Percentiles rank a stretch among this genome's conserved stretches.
Conservation (phyloP, 1,284 basidiomycete species). For the Mycosarcoma mackinlayi region DNA sequence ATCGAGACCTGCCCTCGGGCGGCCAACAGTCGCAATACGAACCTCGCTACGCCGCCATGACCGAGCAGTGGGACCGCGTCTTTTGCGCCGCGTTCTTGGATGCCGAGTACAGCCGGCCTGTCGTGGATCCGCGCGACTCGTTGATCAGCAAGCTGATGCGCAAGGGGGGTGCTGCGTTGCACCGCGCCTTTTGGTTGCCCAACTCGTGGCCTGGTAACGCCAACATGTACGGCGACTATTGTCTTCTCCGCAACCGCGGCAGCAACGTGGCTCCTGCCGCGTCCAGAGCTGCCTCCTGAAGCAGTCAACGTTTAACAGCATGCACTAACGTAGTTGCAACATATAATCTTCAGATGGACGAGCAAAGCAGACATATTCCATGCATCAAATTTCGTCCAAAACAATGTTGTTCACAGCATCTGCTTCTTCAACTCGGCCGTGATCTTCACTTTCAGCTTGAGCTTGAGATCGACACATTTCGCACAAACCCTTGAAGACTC, state of each 20-base stretch:
- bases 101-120: constrained; percentile 43
- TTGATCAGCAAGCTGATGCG: neutral
- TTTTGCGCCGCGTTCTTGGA: constrained; percentile 61
- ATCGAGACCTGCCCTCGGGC: constrained; percentile 27
- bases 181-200: constrained; percentile 59
- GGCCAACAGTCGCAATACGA: constrained; percentile 32
- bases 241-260: constrained; percentile 42
- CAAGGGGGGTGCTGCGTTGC: constrained; percentile 33
- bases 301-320: no score
- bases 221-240: constrained; percentile 59
- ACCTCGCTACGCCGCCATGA: constrained; percentile 39
- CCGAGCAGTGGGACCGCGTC: constrained; percentile 49
- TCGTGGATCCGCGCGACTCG: constrained; percentile 12
- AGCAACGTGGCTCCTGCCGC: constrained; percentile 17
- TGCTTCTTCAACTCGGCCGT: neutral
- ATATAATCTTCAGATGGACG: no score
- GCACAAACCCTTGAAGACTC: no score
- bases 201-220: constrained; percentile 36
- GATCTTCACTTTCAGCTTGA: no score
- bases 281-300: neutral
- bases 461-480: no score
- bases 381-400: no score
- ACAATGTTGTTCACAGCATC: no score
- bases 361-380: no score
- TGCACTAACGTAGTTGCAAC: no score